Percentiles rank a stretch among this genome's conserved stretches.
phyloP scores from a whole-genome alignment of 2,329 filamentous ascomycete genomes.

The Neospermospora avenae region DNA sequence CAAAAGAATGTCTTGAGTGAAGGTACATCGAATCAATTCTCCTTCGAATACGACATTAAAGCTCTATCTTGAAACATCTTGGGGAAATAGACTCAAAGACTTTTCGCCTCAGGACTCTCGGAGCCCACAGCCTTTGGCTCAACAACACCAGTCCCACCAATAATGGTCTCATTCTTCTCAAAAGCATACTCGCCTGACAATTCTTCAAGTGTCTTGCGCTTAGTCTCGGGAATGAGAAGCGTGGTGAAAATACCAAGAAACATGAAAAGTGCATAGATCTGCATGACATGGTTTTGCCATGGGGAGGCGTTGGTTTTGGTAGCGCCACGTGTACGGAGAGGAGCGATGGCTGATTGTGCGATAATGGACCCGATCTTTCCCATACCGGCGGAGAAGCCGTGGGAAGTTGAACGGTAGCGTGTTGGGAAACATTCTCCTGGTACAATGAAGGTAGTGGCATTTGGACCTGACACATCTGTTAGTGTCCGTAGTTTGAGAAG shows the following conservation, averaged over 20 bases:
- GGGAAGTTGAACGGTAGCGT: slow-evolving; percentile 36
- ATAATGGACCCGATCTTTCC: slow-evolving; percentile 38
- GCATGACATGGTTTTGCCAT: slow-evolving; percentile 71
- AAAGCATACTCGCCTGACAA: slow-evolving; percentile 55
- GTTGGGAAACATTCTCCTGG: slow-evolving; percentile 39
- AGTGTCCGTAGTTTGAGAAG: not conserved
- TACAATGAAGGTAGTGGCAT: slow-evolving; percentile 38
- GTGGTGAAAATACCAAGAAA: slow-evolving; percentile 65
- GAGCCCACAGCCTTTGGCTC: not conserved
- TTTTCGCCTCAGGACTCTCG: not conserved
- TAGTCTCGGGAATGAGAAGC: slow-evolving; percentile 74
- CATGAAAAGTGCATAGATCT: slow-evolving; percentile 81
- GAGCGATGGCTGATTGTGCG: slow-evolving; percentile 51
- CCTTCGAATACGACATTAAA: no score
- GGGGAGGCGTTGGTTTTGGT: slow-evolving; percentile 36
- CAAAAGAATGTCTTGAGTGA: no score
- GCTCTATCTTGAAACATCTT: no score
- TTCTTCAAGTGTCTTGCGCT: slow-evolving; percentile 69
- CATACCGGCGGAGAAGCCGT: slow-evolving; percentile 37
- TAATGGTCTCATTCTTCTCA: not conserved
- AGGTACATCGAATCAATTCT: no score
- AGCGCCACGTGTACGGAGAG: slow-evolving; percentile 43
- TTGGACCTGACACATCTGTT: slow-evolving; percentile 19
- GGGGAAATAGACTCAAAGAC: no score
- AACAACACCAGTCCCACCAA: not conserved